A percentile compares a stretch with the other conserved stretches of the same genome.
These are phyloP conservation scores for Aciculosporium take DNA, from an alignment of 2,329 filamentous ascomycete genomes.

Conservation along the genomic window DNA sequence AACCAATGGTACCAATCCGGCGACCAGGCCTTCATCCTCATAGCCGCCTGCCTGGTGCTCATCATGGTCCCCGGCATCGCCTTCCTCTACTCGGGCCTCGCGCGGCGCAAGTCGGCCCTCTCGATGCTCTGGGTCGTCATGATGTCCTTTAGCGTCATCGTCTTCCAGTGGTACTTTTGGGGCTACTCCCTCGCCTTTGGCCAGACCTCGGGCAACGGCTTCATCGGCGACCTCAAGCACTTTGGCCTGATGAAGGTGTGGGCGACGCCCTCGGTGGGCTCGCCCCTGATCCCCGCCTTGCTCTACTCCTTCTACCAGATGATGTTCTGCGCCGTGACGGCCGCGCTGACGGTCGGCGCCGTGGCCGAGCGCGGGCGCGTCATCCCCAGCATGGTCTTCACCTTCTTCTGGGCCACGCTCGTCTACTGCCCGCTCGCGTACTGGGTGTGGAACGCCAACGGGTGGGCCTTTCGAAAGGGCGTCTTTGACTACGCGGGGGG, in stretches of 20 bases:
- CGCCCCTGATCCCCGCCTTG: conserved; percentile 74
- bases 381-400: conserved; percentile 87
- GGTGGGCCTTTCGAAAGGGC: conserved; percentile 82
- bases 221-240: conserved; percentile 79
- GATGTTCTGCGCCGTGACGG: conserved; percentile 93
- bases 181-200: conserved; percentile 93
- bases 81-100: conserved; percentile 93
- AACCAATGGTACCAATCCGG: conserved; percentile 93
- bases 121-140: conserved; percentile 97
- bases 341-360: conserved; percentile 78
- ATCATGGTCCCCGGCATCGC: conserved; percentile 94
- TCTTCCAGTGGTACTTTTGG: conserved; percentile 99
- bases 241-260: conserved; percentile 81
- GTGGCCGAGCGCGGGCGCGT: conserved; percentile 89
- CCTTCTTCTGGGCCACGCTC: conserved; percentile 89
- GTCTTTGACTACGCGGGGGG: conserved; percentile 94
- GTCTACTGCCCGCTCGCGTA: conserved; percentile 95
- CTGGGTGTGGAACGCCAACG: conserved; percentile 93
- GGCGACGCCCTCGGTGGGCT: conserved; percentile 73
- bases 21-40: conserved; percentile 86
- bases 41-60: conserved; percentile 83
- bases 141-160: conserved; percentile 79
- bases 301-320: conserved; percentile 96
- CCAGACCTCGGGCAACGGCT: conserved; percentile 65
- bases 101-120: conserved; percentile 91